These are phyloP conservation scores for Diaporthe capsici DNA, from an alignment of 2,329 filamentous ascomycete species.

Conservation along the genomic window DNA sequence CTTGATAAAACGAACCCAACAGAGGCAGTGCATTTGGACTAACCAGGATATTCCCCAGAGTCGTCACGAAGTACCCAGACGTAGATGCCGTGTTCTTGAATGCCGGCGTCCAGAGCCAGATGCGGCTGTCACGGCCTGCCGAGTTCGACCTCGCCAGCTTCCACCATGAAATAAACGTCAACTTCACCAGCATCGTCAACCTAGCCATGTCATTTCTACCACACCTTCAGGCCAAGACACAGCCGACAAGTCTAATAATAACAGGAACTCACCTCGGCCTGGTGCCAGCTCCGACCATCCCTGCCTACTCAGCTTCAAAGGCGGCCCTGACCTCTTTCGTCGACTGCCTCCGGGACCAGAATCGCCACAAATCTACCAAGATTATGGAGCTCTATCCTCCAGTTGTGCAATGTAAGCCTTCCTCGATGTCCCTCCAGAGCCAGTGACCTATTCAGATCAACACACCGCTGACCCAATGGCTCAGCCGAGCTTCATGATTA, in stretches of 20 bases:
- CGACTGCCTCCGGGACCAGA: constrained; percentile 53
- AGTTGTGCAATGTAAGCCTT: constrained; percentile 49
- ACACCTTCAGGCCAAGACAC: constrained; percentile 47
- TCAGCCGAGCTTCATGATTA: constrained; percentile 46
- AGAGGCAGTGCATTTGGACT: not conserved
- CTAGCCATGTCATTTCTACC: constrained; percentile 59
- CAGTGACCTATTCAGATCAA: not conserved
- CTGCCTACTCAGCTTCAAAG: constrained; percentile 61
- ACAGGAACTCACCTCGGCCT: constrained; percentile 58
- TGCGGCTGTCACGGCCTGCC: constrained; percentile 56
- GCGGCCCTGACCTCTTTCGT: constrained; percentile 59
- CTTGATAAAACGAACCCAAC: not conserved
- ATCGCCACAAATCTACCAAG: constrained; percentile 48
- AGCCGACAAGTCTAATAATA: constrained; percentile 44
- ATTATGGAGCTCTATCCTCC: constrained; percentile 57
- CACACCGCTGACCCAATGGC: constrained; percentile 36
- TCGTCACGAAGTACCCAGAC: constrained; percentile 51
- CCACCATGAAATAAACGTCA: constrained; percentile 55
- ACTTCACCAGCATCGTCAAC: constrained; percentile 57
- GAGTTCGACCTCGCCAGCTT: constrained; percentile 53
- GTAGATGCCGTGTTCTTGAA: constrained; percentile 61
- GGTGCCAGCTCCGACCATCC: constrained; percentile 52
- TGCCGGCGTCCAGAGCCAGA: constrained; percentile 41
- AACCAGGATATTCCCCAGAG: not conserved
- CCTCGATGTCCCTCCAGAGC: constrained; percentile 27